Conservation (phyloP, 1,139 yeast species). For the Lodderomyces metapsilosis region DNA sequence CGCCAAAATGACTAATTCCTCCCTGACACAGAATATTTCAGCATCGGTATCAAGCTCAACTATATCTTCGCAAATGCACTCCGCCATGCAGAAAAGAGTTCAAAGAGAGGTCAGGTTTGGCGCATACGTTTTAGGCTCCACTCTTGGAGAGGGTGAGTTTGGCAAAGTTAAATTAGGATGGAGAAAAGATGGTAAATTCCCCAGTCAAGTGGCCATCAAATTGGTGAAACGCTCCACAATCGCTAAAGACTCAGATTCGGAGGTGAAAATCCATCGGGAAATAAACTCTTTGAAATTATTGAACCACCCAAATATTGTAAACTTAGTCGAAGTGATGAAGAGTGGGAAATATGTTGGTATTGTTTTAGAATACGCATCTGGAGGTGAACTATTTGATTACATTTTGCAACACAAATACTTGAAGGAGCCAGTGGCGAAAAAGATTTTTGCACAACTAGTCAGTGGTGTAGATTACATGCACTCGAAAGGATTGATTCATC, state of each 20-base stretch:
- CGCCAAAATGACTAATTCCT: neutral
- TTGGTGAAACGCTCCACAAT: slow-evolving; percentile 84
- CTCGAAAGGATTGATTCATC: slow-evolving; percentile 75
- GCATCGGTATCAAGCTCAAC: slow-evolving; percentile 6
- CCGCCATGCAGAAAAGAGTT: slow-evolving; percentile 19
- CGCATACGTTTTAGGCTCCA: slow-evolving; percentile 82
- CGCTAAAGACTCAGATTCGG: slow-evolving; percentile 79
- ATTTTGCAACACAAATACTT: slow-evolving; percentile 82
- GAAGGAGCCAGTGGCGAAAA: slow-evolving; percentile 82
- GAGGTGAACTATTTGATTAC: slow-evolving; percentile 95
- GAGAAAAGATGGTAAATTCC: slow-evolving; percentile 76
- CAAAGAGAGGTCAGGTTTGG: slow-evolving; percentile 76
- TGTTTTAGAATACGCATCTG: slow-evolving; percentile 93
- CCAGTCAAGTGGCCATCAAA: slow-evolving; percentile 91
- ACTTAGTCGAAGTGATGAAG: slow-evolving; percentile 88
- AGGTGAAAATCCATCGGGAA: slow-evolving; percentile 87
- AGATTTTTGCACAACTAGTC: slow-evolving; percentile 86
- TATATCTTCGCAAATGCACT: slow-evolving; percentile 4
- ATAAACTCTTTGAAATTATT: slow-evolving; percentile 84
- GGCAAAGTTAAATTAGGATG: slow-evolving; percentile 98
- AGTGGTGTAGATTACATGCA: slow-evolving; percentile 93
- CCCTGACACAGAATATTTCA: slow-evolving; percentile 1
- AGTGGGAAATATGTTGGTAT: slow-evolving; percentile 95
- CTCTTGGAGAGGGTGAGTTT: slow-evolving; percentile 97
- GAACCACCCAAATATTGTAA: slow-evolving; percentile 91